These are phyloP conservation scores for Linum trigynum DNA, from an alignment of 345 rosid genomes.

Conservation along the genomic window DNA sequence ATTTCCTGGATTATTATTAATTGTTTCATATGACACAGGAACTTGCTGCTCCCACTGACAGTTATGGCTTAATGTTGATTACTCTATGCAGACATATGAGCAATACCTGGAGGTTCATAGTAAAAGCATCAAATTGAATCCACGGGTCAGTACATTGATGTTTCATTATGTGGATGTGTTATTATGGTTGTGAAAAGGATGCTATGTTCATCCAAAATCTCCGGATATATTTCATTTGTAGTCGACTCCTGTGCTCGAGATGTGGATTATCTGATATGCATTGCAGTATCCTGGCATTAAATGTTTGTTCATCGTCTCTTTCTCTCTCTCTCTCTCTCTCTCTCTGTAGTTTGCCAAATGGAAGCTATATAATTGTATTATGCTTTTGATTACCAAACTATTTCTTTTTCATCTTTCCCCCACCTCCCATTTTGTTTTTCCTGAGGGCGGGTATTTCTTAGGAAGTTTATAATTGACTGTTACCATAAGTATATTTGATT, in stretches of 20 bases:
- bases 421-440: too few species aligned
- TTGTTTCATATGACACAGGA: neutral
- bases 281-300: neutral
- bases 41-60: neutral
- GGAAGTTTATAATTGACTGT: too few species aligned
- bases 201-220: neutral
- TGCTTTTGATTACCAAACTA: too few species aligned
- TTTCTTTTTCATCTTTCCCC: too few species aligned
- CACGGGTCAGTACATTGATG: slow-evolving; percentile 49
- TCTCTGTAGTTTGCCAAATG: neutral
- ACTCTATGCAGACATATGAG: slow-evolving; percentile 76
- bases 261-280: neutral
- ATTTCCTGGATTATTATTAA: neutral
- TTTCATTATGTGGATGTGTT: slow-evolving; percentile 8
- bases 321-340: neutral
- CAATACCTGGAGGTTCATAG: slow-evolving; percentile 78
- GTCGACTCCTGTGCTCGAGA: neutral
- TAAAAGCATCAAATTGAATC: slow-evolving; percentile 50
- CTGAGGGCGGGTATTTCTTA: too few species aligned
- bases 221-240: neutral
- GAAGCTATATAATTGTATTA: too few species aligned
- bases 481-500: too few species aligned
- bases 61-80: slow-evolving; percentile 15
- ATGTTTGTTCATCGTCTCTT: neutral
- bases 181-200: neutral